Base-by-base conservation (phyloP, 164 flowering plant genomes). In the Akebia trifoliata region DNA sequence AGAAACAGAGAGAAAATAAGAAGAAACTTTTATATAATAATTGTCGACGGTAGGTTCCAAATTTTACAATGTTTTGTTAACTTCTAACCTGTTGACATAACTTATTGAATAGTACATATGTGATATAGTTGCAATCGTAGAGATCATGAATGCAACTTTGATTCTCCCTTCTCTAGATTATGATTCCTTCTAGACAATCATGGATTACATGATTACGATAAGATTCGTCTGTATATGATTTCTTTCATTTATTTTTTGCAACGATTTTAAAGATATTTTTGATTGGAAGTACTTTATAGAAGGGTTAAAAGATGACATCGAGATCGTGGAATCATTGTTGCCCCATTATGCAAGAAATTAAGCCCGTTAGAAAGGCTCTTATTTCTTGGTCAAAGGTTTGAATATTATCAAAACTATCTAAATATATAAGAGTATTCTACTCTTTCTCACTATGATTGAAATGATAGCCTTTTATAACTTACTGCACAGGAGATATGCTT, bases 151-250 rank as follows among this genome's bases (percentile, higher is more conserved):
- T 72, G 97, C 97, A 11, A 84, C 92, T 24, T 71, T 93, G 29
- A 95, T 93, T 63, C 88, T 89, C 67, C 95, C 98, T 60, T 74
- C 78, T 47, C 85, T 90, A 0, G 98, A 89, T 64, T 92, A 86
- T 38, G 75, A 79, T 5, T 89, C 94, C 10, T 86, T 84, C 61
- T 89, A 94, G 97, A 80, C 86, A 7, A 89, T 53, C 85, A 84
- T 12, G 86, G 97, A n/a, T n/a, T n/a, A n/a, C n/a, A n/a, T n/a
- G n/a, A n/a, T n/a, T n/a, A n/a, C n/a, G n/a, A n/a, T n/a, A n/a
- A n/a, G n/a, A n/a, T n/a, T n/a, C n/a, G n/a, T n/a, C n/a, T n/a
- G n/a, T n/a, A n/a, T n/a, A n/a, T n/a, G n/a, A 4, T n/a, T n/a
- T n/a, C n/a, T n/a, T n/a, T n/a, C n/a, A n/a, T n/a, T n/a, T n/a